Evolutionary conservation across 805 yeast genomes (phyloP), one percentile per base, ranked within the genome.

Genomic region (Candida krabiensis): DNA sequence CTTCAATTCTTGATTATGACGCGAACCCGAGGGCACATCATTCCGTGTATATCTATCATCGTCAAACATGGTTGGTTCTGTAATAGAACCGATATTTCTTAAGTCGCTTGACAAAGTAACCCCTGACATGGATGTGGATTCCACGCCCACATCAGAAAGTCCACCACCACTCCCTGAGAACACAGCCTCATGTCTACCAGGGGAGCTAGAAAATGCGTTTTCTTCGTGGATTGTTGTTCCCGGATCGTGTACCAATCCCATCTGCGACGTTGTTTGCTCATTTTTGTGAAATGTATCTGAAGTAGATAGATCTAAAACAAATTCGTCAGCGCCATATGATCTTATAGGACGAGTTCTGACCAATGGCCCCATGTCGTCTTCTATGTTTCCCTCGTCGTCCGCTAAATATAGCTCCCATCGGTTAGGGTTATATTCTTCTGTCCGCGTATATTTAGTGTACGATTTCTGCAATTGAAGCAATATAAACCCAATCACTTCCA

Each of bases 381-480:
- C 89, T 26, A 86, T 82, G 35, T 95, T 96, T 6, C 91, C 91
- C 56, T 90, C 97, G 35, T 91, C 98, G 58, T 93, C 99, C 1
- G 85, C 89, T 16, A 91, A 69, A 40, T 85, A 85, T 23, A 91
- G 55, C 37, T 82, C 71, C 93, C 95, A 88, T 42, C 63, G 60
- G 51, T 84, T 83, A 0, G 90, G 85, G 43, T 83, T 77, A 35
- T 60, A 52, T n/a, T 38, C 46, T 17, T 34, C 28, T 14, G 28
- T 41, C 22, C 58, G 27, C 3, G 30, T 14, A 5, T 24, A 15
- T 4, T 29, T 24, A 6, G 9, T 28, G 12, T 28, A 35, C 3
- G 42, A 46, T 26, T 52, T 58, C n/a, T 49, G 46, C 28, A 61
- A 57, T 9, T 53, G 52, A 25, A 60, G 60, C n/a, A 80, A 50